Evolutionary conservation across 176 grass and related monocot species (phyloP).

Genomic region (Canna indica): DNA sequence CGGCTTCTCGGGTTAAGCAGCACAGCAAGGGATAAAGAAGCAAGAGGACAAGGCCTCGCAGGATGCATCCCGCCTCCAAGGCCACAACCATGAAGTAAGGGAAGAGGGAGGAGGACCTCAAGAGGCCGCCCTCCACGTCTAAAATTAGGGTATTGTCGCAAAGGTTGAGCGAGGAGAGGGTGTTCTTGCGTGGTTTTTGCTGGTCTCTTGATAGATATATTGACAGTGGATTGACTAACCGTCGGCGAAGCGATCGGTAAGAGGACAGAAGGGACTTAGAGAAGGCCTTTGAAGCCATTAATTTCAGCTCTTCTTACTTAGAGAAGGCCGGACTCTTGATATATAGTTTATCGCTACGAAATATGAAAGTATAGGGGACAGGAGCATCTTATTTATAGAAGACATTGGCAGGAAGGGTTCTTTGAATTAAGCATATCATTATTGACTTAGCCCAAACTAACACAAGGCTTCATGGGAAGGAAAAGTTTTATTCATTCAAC

Average conservation of each 20-base stretch:
- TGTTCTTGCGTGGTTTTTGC: not conserved
- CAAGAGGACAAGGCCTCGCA: constrained; percentile 36
- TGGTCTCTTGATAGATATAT: not conserved
- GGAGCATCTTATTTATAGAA: no score
- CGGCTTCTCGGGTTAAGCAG: constrained; percentile 1
- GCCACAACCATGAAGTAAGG: constrained; percentile 84
- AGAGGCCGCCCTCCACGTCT: constrained; percentile 34
- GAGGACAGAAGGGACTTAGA: constrained; percentile 8
- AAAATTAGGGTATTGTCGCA: constrained; percentile 11
- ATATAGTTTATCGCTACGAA: no score
- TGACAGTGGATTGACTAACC: no score
- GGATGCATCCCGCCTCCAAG: constrained; percentile 47
- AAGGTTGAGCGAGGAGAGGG: not conserved
- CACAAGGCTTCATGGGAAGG: no score
- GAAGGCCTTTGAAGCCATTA: constrained; percentile 8
- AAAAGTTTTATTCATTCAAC: no score
- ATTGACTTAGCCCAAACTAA: no score
- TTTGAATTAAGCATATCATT: no score
- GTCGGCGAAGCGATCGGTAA: not conserved
- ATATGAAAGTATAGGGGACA: no score
- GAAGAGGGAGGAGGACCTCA: constrained; percentile 25
- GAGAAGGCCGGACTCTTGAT: no score
- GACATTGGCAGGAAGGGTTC: no score
- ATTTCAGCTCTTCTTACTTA: no score
- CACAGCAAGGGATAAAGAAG: constrained; percentile 36